These are phyloP conservation scores for Colletotrichum viniferum DNA, from an alignment of 2,329 filamentous ascomycete species.

Conservation along the genomic window DNA sequence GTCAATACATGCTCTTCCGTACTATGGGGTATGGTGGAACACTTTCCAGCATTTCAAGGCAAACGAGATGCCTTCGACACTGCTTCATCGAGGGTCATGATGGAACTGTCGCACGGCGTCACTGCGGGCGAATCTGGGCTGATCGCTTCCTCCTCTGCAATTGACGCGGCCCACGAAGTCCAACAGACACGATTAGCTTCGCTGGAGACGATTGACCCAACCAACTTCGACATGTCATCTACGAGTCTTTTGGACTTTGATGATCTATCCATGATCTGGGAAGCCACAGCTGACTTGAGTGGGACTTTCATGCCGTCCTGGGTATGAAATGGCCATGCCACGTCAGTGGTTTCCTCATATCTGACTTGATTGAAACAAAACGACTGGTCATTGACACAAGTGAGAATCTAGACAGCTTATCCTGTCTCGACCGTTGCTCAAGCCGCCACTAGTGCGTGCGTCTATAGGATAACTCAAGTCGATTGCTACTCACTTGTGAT, in stretches of 20 bases:
- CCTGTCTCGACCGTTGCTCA: no score
- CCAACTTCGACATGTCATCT: background rate
- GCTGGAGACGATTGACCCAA: background rate
- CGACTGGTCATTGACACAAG: no score
- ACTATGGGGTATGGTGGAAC: background rate
- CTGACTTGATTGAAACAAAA: no score
- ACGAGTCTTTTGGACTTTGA: background rate
- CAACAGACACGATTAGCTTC: background rate
- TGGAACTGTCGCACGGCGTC: background rate
- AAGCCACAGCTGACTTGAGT: background rate
- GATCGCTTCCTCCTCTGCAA: background rate
- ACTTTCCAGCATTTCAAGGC: background rate
- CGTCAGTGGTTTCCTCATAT: no score
- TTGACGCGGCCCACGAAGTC: background rate
- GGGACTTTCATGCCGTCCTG: background rate
- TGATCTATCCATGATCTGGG: background rate
- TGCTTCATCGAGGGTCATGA: background rate
- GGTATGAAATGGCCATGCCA: background rate
- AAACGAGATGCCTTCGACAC: background rate
- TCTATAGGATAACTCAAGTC: no score
- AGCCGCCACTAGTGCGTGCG: no score
- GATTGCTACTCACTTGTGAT: no score
- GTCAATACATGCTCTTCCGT: background rate
- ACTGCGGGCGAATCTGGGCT: background rate
- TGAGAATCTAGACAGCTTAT: no score